phyloP scores from a whole-genome alignment of 164 flowering plant genomes.

The Aristolochia contorta region DNA sequence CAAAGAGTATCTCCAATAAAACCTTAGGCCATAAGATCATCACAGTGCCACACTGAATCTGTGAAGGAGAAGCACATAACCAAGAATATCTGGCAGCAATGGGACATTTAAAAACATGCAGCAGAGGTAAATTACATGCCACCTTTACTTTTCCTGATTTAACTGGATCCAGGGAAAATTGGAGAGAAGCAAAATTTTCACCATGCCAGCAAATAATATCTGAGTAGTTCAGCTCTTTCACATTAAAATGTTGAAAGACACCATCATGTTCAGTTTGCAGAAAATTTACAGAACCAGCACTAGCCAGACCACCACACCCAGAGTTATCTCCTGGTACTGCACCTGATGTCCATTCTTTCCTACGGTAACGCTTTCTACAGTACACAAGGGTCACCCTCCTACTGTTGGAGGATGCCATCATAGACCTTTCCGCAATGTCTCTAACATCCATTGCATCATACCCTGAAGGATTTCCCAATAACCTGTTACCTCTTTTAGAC shows the following conservation, averaged over 20 bases:
- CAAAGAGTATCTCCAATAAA: constrained; percentile 75
- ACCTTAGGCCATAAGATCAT: constrained; percentile 57
- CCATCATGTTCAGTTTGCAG: constrained; percentile 6
- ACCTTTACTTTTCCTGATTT: constrained; percentile 26
- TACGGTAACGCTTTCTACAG: constrained; percentile 51
- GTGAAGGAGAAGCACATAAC: constrained; percentile 21
- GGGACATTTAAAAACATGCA: constrained; percentile 8
- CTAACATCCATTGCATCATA: constrained; percentile 14
- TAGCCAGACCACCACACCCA: constrained; percentile 10
- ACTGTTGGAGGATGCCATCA: constrained; percentile 12
- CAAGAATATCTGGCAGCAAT: constrained; percentile 19
- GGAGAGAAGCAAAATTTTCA: constrained; percentile 22
- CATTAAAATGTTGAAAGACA: constrained; percentile 6
- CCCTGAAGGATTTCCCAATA: constrained; percentile 10
- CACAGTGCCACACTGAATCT: constrained; percentile 50
- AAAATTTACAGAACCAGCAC: constrained; percentile 11
- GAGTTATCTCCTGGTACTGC: constrained; percentile 10
- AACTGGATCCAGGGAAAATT: constrained; percentile 18
- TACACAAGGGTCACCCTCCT: constrained; percentile 55
- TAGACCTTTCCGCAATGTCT: constrained; percentile 18
- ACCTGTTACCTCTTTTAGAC: constrained; percentile 10
- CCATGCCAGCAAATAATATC: constrained; percentile 17
- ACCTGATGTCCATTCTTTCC: constrained; percentile 13
- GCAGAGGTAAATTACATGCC: constrained; percentile 22
- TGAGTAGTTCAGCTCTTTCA: constrained; percentile 7